Evolutionary conservation across 2,329 filamentous ascomycete genomes (phyloP).

Genomic region (Fusarium oligoseptatum): DNA sequence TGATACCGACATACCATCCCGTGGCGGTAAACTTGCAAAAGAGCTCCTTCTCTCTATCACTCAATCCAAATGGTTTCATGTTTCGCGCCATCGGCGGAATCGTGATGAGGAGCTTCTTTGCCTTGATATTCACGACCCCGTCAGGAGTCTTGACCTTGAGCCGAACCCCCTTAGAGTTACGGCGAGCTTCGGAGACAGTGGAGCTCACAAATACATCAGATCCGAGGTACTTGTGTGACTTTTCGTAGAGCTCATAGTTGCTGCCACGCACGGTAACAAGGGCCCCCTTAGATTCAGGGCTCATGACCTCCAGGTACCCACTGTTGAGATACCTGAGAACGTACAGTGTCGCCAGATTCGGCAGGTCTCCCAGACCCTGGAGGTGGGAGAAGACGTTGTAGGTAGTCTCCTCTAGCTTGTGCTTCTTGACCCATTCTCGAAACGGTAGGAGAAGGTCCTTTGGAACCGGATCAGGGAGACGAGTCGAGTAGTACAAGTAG

Average conservation of each 20-base stretch:
- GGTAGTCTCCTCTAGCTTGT: constrained; percentile 17
- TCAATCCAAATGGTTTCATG: constrained; percentile 24
- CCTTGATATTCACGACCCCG: constrained; percentile 13
- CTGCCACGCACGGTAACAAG: constrained; percentile 28
- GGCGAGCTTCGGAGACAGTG: constrained; percentile 11
- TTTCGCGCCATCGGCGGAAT: constrained; percentile 26
- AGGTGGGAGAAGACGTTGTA: constrained; percentile 38
- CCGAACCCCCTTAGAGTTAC: constrained; percentile 16
- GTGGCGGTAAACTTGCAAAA: constrained; percentile 27
- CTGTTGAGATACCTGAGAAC: constrained; percentile 29
- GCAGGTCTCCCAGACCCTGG: constrained; percentile 30
- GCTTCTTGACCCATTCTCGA: constrained; percentile 29
- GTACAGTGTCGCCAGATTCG: constrained; percentile 33
- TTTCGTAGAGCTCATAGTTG: constrained; percentile 36
- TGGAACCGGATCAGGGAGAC: constrained; percentile 28
- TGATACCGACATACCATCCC: constrained; percentile 37
- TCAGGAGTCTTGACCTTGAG: constrained; percentile 15
- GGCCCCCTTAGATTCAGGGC: constrained; percentile 26
- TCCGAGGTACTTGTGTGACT: constrained; percentile 17
- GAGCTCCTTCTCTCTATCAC: constrained; percentile 10
- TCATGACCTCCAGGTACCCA: constrained; percentile 26
- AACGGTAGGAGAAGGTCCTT: constrained; percentile 32
- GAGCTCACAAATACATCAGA: constrained; percentile 27
- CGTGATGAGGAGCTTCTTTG: constrained; percentile 25
- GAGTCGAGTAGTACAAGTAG: constrained; percentile 33